phyloP scores from a whole-genome alignment of 371 early-diverging fungal genomes.

The Umbelopsis sp. region DNA sequence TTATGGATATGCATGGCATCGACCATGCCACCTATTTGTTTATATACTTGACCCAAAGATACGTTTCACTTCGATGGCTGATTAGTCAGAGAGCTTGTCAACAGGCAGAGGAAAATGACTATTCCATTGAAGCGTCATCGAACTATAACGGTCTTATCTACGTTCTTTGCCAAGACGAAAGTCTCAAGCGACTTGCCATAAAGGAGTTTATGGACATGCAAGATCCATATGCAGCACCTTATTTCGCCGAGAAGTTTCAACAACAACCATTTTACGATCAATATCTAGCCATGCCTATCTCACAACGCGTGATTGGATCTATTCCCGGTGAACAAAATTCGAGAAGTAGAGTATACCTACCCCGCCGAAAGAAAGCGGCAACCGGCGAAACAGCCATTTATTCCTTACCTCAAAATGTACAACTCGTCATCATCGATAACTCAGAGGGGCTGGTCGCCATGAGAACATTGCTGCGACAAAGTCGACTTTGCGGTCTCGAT shows the following conservation, averaged over 20 bases:
- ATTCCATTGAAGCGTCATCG: conserved; percentile 36
- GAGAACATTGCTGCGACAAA: conserved; percentile 26
- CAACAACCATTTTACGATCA: conserved; percentile 40
- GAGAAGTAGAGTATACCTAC: conserved; percentile 25
- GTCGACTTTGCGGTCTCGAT: conserved; percentile 41
- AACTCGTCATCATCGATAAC: conserved; percentile 37
- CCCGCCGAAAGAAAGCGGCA: conserved; percentile 21
- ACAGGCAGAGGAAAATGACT: conserved; percentile 43
- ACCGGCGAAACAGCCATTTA: conserved; percentile 22
- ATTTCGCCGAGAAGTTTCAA: conserved; percentile 38
- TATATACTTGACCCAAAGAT: conserved; percentile 41
- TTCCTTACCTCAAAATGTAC: conserved; percentile 28
- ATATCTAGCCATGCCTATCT: conserved; percentile 35
- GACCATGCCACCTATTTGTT: conserved; percentile 34
- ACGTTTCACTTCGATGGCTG: conserved; percentile 42
- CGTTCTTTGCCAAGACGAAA: conserved; percentile 30
- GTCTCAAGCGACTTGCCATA: conserved; percentile 39
- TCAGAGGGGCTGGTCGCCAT: conserved; percentile 29
- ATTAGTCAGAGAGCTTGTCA: conserved; percentile 39
- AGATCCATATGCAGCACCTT: conserved; percentile 38
- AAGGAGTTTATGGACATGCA: conserved; percentile 52
- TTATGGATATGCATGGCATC: conserved; percentile 31
- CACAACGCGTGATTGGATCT: conserved; percentile 34
- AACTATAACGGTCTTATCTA: conserved; percentile 50
- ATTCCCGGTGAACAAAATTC: conserved; percentile 46